Evolutionary conservation across 2,329 filamentous ascomycete species (phyloP).

Genomic region (Leptographium wingfieldii): DNA sequence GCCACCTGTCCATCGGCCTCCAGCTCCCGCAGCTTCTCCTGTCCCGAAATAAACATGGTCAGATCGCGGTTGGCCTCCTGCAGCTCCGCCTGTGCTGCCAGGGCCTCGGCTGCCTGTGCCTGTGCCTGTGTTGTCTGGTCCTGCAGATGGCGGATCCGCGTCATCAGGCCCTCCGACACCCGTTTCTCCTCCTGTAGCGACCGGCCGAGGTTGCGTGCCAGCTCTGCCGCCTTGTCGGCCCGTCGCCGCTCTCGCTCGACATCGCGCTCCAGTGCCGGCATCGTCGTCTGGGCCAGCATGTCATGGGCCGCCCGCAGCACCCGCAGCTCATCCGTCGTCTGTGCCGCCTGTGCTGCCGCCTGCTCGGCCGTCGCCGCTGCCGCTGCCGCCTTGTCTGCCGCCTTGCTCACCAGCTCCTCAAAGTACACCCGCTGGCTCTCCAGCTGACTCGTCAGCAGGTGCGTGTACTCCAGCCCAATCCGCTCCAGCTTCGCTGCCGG

Average conservation of each 20-base stretch:
- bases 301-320: slow-evolving; percentile 41
- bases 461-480: slow-evolving; percentile 88
- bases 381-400: slow-evolving; percentile 75
- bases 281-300: slow-evolving; percentile 37
- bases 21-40: slow-evolving; percentile 66
- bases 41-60: slow-evolving; percentile 74
- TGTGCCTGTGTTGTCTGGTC: slow-evolving; percentile 45
- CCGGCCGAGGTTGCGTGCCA: slow-evolving; percentile 64
- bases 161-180: slow-evolving; percentile 68
- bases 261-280: slow-evolving; percentile 61
- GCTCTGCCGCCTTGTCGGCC: slow-evolving; percentile 57
- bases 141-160: slow-evolving; percentile 65
- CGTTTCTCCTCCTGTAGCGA: slow-evolving; percentile 78
- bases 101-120: slow-evolving; percentile 43
- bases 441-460: slow-evolving; percentile 82
- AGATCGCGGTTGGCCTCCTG: slow-evolving; percentile 80
- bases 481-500: slow-evolving; percentile 57
- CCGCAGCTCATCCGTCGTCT: slow-evolving; percentile 36
- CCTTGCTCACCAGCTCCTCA: slow-evolving; percentile 80
- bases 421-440: slow-evolving; percentile 91
- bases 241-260: slow-evolving; percentile 54
- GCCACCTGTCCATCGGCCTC: slow-evolving; percentile 45
- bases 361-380: slow-evolving; percentile 55
- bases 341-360: slow-evolving; percentile 37
- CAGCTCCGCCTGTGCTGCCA: slow-evolving; percentile 56